Percentiles rank a stretch among this genome's conserved stretches.
These are phyloP conservation scores for Mentha longifolia DNA, from an alignment of 257 asterid species.

Conservation along the genomic window DNA sequence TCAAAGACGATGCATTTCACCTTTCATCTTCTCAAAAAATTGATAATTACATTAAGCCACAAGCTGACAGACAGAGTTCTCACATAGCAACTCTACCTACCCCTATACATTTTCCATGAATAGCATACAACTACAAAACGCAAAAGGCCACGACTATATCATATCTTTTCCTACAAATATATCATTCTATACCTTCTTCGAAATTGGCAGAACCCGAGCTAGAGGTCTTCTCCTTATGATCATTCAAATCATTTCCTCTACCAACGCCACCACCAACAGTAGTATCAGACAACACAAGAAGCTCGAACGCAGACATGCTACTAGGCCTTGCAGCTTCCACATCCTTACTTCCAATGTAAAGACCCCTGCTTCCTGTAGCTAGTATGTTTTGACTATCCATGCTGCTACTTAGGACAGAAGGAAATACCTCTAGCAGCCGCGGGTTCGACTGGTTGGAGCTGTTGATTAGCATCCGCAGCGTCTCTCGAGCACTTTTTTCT, in stretches of 20 bases:
- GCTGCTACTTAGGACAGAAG: slow-evolving; percentile 50
- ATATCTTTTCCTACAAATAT: not conserved
- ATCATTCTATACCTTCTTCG: slow-evolving; percentile 40
- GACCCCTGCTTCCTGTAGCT: slow-evolving; percentile 72
- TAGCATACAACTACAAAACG: slow-evolving; percentile 33
- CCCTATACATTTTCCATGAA: slow-evolving; percentile 44
- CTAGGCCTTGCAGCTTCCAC: slow-evolving; percentile 40
- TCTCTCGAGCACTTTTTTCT: slow-evolving; percentile 89
- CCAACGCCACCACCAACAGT: slow-evolving; percentile 22
- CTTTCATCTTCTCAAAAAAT: slow-evolving; percentile 31
- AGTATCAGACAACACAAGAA: slow-evolving; percentile 50
- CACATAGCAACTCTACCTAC: slow-evolving; percentile 28
- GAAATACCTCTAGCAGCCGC: slow-evolving; percentile 57
- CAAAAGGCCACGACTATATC: not conserved
- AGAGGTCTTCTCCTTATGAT: slow-evolving; percentile 47
- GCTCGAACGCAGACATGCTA: slow-evolving; percentile 49
- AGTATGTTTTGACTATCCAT: slow-evolving; percentile 47
- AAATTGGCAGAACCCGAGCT: slow-evolving; percentile 37
- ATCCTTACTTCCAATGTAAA: slow-evolving; percentile 61
- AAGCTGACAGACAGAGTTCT: slow-evolving; percentile 20
- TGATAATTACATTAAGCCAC: slow-evolving; percentile 35
- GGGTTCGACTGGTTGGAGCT: slow-evolving; percentile 68
- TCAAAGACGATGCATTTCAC: not conserved
- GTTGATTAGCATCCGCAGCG: slow-evolving; percentile 81
- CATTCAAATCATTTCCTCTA: slow-evolving; percentile 37